Evolutionary conservation across 2,329 filamentous ascomycete species (phyloP).

Genomic region (Fusarium sulawesiense): DNA sequence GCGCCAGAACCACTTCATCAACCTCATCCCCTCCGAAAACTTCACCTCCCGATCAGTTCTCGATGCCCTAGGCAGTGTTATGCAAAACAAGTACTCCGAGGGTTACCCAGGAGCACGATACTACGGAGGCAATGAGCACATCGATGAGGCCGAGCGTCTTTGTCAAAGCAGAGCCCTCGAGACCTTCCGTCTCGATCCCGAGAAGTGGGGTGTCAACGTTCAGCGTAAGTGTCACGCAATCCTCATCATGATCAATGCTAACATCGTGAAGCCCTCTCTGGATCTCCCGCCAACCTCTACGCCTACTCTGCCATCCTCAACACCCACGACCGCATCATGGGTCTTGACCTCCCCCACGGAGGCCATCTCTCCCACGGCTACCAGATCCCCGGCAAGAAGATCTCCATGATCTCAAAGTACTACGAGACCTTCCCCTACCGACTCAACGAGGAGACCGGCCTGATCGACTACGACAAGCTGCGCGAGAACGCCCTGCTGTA

Average conservation of each 20-base stretch:
- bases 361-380: slow-evolving; percentile 96
- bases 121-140: slow-evolving; percentile 95
- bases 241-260: not conserved
- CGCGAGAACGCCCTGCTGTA: slow-evolving; percentile 88
- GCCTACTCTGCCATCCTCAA: slow-evolving; percentile 93
- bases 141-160: slow-evolving; percentile 85
- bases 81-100: slow-evolving; percentile 99
- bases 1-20: slow-evolving; percentile 96
- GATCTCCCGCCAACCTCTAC: slow-evolving; percentile 78
- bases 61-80: slow-evolving; percentile 87
- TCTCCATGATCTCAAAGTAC: slow-evolving; percentile 96
- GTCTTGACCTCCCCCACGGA: slow-evolving; percentile 92
- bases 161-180: slow-evolving; percentile 89
- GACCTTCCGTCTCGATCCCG: slow-evolving; percentile 81
- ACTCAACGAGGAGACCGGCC: slow-evolving; percentile 84
- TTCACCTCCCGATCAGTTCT: slow-evolving; percentile 91
- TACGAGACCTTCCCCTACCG: slow-evolving; percentile 97
- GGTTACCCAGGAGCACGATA: slow-evolving; percentile 95
- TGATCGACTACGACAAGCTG: slow-evolving; percentile 92
- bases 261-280: slow-evolving; percentile 73
- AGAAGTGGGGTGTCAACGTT: slow-evolving; percentile 97
- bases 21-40: slow-evolving; percentile 92
- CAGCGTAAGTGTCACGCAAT: slow-evolving; percentile 68
- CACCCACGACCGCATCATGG: slow-evolving; percentile 93
- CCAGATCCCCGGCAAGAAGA: slow-evolving; percentile 90